Evolutionary conservation across 1,139 yeast species (phyloP).

Genomic region (Suhomyces anneliseae): DNA sequence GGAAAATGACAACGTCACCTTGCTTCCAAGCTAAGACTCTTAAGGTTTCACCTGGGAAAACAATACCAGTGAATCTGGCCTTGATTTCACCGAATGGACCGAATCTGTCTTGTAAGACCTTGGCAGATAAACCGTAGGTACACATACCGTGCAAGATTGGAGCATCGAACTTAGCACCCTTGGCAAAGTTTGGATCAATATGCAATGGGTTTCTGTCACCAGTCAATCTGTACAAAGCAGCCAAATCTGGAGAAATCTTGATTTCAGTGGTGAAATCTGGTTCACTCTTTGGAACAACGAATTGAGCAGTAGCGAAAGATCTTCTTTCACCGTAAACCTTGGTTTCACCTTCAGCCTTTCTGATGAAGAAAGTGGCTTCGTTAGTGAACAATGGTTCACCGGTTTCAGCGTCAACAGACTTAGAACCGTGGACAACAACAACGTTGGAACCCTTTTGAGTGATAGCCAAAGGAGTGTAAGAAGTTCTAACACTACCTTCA

Average conservation of each 20-base stretch:
- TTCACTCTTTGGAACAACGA: slow-evolving; percentile 59
- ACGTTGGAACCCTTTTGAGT: slow-evolving; percentile 90
- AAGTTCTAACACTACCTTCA: slow-evolving; percentile 61
- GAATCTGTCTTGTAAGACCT: slow-evolving; percentile 72
- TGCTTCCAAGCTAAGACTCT: slow-evolving; percentile 83
- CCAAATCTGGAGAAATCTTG: slow-evolving; percentile 71
- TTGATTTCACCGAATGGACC: slow-evolving; percentile 86
- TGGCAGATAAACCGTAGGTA: slow-evolving; percentile 79
- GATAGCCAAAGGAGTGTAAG: slow-evolving; percentile 67
- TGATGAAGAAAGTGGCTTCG: slow-evolving; percentile 82
- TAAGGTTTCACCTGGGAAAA: slow-evolving; percentile 95
- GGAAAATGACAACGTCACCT: slow-evolving; percentile 70
- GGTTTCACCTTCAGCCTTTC: slow-evolving; percentile 76
- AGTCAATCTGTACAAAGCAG: slow-evolving; percentile 85
- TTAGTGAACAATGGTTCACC: slow-evolving; percentile 75
- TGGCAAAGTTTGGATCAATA: slow-evolving; percentile 88
- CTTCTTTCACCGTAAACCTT: slow-evolving; percentile 49
- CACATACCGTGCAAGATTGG: slow-evolving; percentile 96
- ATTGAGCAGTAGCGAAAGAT: slow-evolving; percentile 61
- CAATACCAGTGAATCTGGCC: slow-evolving; percentile 88
- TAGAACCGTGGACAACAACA: slow-evolving; percentile 72
- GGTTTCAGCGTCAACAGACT: slow-evolving; percentile 66
- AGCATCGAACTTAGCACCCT: slow-evolving; percentile 78
- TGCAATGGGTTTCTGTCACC: slow-evolving; percentile 97
- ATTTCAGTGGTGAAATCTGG: slow-evolving; percentile 70